Evolutionary conservation across 2,329 filamentous ascomycete genomes (phyloP).

Genomic region (Byssothecium circinans): DNA sequence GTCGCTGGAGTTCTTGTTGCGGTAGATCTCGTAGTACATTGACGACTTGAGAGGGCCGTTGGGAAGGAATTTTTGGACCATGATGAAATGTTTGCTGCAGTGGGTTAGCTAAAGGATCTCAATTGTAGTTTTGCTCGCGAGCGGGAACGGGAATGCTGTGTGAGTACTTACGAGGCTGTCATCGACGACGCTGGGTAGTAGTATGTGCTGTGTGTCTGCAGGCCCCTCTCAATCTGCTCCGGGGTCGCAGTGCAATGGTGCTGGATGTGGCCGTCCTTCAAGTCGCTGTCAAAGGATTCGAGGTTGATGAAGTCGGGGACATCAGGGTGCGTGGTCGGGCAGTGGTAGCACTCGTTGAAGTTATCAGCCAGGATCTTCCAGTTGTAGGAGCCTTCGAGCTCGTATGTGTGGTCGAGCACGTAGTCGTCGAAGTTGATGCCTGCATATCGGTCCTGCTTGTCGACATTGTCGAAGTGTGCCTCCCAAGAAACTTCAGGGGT

Average conservation of each 20-base stretch:
- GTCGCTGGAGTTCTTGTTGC: slow-evolving; percentile 60
- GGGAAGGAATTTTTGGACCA: slow-evolving; percentile 64
- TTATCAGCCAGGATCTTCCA: slow-evolving; percentile 52
- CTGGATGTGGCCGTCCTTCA: slow-evolving; percentile 28
- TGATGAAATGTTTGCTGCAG: slow-evolving; percentile 55
- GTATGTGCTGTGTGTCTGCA: slow-evolving; percentile 28
- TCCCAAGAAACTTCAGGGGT: slow-evolving; percentile 20
- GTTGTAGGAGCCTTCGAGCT: slow-evolving; percentile 27
- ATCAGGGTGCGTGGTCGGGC: slow-evolving; percentile 60
- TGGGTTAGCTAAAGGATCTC: neutral
- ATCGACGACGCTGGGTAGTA: slow-evolving; percentile 31
- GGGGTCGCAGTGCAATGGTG: slow-evolving; percentile 24
- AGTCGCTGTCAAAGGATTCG: slow-evolving; percentile 49
- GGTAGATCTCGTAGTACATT: slow-evolving; percentile 64
- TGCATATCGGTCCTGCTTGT: slow-evolving; percentile 23
- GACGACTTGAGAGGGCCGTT: slow-evolving; percentile 50
- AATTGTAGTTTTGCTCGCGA: neutral
- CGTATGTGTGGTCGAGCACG: slow-evolving; percentile 26
- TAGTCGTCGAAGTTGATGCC: slow-evolving; percentile 25
- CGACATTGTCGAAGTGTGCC: slow-evolving; percentile 24
- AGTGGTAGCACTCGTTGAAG: slow-evolving; percentile 69
- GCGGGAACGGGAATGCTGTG: neutral
- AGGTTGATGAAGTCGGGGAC: slow-evolving; percentile 60
- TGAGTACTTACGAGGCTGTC: slow-evolving; percentile 18
- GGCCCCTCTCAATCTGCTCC: slow-evolving; percentile 20